A percentile compares a stretch with the other conserved stretches of the same genome.
Evolutionary conservation across 148 eudicot species (phyloP).

Genomic region (Gaultheria prostrata): DNA sequence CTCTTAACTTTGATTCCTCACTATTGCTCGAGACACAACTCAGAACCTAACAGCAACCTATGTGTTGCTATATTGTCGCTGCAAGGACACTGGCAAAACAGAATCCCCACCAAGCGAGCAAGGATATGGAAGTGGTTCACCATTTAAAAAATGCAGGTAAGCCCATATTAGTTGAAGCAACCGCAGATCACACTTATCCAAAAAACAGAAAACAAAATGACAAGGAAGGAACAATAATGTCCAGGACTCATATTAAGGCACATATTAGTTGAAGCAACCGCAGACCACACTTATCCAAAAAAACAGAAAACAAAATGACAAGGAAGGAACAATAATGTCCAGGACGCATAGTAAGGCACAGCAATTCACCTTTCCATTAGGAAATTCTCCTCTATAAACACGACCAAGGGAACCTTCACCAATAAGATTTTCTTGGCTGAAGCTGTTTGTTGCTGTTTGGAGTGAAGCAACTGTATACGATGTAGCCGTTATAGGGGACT

Average conservation of each 20-base stretch:
- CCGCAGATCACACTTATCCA: no score
- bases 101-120: background rate
- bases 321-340: background rate
- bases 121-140: background rate
- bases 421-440: constrained; percentile 83
- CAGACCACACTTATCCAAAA: background rate
- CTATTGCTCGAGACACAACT: background rate
- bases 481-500: constrained; percentile 80
- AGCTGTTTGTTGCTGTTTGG: constrained; percentile 92
- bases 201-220: no score
- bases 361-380: constrained; percentile 82
- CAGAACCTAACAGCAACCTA: background rate
- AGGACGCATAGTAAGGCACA: background rate
- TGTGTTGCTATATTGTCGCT: background rate
- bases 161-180: constrained; percentile 7
- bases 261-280: background rate
- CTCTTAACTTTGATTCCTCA: background rate
- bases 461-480: constrained; percentile 89
- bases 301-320: background rate
- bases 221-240: no score
- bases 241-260: no score
- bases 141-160: constrained; percentile 2
- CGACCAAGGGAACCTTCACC: constrained; percentile 99
- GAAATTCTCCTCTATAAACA: constrained; percentile 89
- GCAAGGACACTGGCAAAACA: background rate